Conservation (phyloP, 352 stramenopile species). For the Aphanomyces invadans region DNA sequence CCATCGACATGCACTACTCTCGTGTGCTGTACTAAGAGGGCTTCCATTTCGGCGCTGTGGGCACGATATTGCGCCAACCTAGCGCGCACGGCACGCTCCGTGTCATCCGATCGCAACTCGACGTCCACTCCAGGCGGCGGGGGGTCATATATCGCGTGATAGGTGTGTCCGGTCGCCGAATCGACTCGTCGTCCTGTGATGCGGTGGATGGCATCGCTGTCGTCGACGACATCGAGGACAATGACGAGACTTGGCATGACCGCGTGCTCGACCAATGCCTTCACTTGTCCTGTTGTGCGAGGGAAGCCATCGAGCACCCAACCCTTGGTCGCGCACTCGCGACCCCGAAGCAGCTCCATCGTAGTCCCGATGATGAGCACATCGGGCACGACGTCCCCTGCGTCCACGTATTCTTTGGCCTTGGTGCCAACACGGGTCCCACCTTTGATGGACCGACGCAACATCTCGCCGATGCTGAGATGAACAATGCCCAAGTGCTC, state of each 20-base stretch:
- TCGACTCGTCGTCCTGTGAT: slow-evolving; percentile 88
- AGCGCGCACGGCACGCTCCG: slow-evolving; percentile 69
- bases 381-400: slow-evolving; percentile 87
- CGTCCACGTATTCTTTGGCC: slow-evolving; percentile 89
- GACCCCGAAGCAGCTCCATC: slow-evolving; percentile 63
- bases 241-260: slow-evolving; percentile 89
- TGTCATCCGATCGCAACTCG: slow-evolving; percentile 89
- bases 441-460: slow-evolving; percentile 79
- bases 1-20: slow-evolving; percentile 64
- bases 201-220: slow-evolving; percentile 86
- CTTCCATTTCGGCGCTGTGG: slow-evolving; percentile 70
- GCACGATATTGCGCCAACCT: slow-evolving; percentile 70
- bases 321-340: slow-evolving; percentile 59
- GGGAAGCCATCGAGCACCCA: slow-evolving; percentile 95
- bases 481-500: slow-evolving; percentile 88
- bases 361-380: slow-evolving; percentile 91
- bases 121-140: slow-evolving; percentile 48
- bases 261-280: slow-evolving; percentile 41
- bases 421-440: slow-evolving; percentile 46
- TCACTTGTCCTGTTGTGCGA: slow-evolving; percentile 75
- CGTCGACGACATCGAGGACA: slow-evolving; percentile 90
- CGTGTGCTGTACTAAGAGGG: slow-evolving; percentile 60
- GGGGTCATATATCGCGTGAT: slow-evolving; percentile 89
- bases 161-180: slow-evolving; percentile 87
- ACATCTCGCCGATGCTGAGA: slow-evolving; percentile 90